phyloP scores from a whole-genome alignment of 192 early-diverging fungal species.

The Dimargaris xerosporica region DNA sequence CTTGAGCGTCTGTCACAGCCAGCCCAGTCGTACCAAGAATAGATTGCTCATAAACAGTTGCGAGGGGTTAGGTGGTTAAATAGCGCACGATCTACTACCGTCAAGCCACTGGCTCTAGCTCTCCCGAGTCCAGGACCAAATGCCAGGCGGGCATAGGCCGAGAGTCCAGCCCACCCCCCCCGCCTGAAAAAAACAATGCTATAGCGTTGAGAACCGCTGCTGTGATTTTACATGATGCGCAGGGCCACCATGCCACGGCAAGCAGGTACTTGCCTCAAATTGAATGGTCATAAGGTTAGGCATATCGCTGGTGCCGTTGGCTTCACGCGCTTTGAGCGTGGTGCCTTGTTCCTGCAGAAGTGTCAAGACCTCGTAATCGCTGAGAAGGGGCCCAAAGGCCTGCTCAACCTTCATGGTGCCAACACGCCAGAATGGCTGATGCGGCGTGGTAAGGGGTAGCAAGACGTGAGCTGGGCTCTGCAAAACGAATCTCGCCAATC shows the following conservation, averaged over 20 bases:
- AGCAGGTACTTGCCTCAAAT: conserved; percentile 32
- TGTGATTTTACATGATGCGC: background rate
- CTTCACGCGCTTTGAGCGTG: conserved; percentile 20
- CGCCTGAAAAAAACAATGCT: too few species aligned
- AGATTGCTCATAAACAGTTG: too few species aligned
- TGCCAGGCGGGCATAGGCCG: background rate
- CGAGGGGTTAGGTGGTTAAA: too few species aligned
- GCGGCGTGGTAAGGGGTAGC: too few species aligned
- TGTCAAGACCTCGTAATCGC: conserved; percentile 50
- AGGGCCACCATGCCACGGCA: background rate
- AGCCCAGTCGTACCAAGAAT: too few species aligned
- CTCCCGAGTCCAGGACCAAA: background rate
- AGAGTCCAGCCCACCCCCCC: background rate
- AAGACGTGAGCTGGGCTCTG: too few species aligned
- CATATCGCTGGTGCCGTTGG: conserved; percentile 34
- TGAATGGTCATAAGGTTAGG: conserved; percentile 39
- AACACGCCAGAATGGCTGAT: too few species aligned
- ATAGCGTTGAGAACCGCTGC: background rate
- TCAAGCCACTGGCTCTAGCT: background rate
- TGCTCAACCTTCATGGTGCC: conserved; percentile 42
- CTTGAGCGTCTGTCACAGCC: conserved; percentile 20
- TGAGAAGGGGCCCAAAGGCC: conserved; percentile 40
- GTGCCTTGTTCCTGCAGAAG: conserved; percentile 40
- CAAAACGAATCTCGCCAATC: too few species aligned
- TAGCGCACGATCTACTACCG: too few species aligned